phyloP scores from a whole-genome alignment of 1,139 yeast genomes.

The Scheffersomyces titani region DNA sequence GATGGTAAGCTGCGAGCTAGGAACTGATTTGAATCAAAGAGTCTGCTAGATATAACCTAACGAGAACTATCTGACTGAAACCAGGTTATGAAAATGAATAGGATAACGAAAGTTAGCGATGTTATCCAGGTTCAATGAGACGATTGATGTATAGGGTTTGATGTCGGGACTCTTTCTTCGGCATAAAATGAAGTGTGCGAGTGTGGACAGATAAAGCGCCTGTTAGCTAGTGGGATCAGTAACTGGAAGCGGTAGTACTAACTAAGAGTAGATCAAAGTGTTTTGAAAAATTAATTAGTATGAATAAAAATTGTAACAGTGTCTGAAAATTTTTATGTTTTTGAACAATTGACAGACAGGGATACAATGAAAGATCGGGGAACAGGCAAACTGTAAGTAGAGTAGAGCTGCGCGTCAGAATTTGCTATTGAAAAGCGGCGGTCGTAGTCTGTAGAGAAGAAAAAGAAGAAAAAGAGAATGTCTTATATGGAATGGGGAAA shows the following conservation, averaged over 20 bases:
- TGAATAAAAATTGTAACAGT: background rate
- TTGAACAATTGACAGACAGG: background rate
- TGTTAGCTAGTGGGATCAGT: background rate
- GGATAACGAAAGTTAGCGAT: slow-evolving; percentile 7
- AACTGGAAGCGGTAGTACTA: background rate
- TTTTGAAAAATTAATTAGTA: background rate
- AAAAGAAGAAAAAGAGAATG: background rate
- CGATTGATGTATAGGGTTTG: slow-evolving; percentile 22
- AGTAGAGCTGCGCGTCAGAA: background rate
- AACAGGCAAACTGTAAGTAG: background rate
- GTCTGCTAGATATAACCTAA: background rate
- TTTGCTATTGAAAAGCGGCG: background rate
- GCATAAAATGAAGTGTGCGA: slow-evolving; percentile 34
- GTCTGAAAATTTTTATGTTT: background rate
- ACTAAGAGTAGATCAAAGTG: background rate
- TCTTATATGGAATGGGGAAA: background rate
- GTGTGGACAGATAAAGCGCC: background rate
- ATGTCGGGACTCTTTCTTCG: slow-evolving; percentile 50
- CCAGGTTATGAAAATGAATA: background rate
- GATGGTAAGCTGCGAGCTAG: slow-evolving; percentile 1
- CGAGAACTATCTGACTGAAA: background rate
- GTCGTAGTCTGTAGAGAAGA: background rate
- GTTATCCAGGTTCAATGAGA: slow-evolving; percentile 49
- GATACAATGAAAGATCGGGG: background rate
- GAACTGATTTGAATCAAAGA: background rate